Evolutionary conservation across 2,329 filamentous ascomycete species (phyloP).

Genomic region (Leptographium procerum): DNA sequence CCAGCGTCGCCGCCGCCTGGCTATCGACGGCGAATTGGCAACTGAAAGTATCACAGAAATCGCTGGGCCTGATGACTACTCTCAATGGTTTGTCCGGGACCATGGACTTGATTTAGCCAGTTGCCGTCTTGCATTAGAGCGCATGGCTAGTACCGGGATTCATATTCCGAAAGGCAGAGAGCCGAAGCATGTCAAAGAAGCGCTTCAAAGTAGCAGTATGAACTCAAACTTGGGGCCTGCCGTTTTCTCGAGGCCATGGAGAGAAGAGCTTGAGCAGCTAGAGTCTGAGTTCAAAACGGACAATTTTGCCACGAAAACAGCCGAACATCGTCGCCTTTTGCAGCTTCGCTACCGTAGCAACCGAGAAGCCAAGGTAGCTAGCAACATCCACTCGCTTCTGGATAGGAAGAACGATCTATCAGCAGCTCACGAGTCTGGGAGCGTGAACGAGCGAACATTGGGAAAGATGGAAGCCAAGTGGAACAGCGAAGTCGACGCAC

Average conservation of each 20-base stretch:
- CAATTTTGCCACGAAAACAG: background rate
- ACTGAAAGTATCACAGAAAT: slow-evolving; percentile 50
- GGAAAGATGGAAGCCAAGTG: slow-evolving; percentile 3
- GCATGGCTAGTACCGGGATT: slow-evolving; percentile 35
- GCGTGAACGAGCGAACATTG: background rate
- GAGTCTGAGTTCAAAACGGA: slow-evolving; percentile 17
- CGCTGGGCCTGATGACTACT: slow-evolving; percentile 13
- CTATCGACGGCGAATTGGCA: slow-evolving; percentile 49
- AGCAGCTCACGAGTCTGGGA: slow-evolving; percentile 13
- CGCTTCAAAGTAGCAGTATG: background rate
- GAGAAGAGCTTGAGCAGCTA: slow-evolving; percentile 29
- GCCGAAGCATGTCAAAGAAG: slow-evolving; percentile 17
- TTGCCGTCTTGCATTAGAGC: slow-evolving; percentile 23
- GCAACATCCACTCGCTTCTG: slow-evolving; percentile 18
- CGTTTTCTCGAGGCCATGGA: slow-evolving; percentile 26
- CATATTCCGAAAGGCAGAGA: slow-evolving; percentile 33
- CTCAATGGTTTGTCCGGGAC: slow-evolving; percentile 28
- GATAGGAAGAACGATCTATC: slow-evolving; percentile 19
- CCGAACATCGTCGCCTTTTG: slow-evolving; percentile 3
- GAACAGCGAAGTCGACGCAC: slow-evolving; percentile 6
- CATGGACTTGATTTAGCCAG: slow-evolving; percentile 36
- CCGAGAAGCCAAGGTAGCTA: slow-evolving; percentile 10
- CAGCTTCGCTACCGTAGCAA: slow-evolving; percentile 9
- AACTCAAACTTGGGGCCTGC: background rate
- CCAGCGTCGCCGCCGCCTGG: slow-evolving; percentile 40